Percentiles rank a stretch among this genome's conserved stretches.
Evolutionary conservation across 768 basidiomycete species (phyloP).

Genomic region (Tricholoma flavovirens): DNA sequence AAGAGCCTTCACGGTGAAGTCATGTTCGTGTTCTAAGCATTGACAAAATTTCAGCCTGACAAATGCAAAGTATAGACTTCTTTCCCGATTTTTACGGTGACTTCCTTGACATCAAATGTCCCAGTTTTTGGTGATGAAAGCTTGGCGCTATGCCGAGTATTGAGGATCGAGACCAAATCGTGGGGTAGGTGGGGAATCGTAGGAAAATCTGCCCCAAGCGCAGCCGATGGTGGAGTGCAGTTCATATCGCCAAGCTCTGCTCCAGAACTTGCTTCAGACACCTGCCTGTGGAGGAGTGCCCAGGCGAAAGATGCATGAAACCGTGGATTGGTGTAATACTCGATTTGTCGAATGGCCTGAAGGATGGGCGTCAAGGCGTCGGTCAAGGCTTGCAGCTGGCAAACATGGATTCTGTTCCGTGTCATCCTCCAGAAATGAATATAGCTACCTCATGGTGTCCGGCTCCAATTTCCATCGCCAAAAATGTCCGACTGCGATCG

Average conservation of each 20-base stretch:
- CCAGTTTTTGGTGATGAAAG: constrained; percentile 41
- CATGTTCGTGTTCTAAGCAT: background rate
- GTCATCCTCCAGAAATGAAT: background rate
- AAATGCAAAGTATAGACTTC: constrained; percentile 47
- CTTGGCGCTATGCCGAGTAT: constrained; percentile 36
- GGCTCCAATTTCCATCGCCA: constrained; percentile 77
- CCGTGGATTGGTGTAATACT: constrained; percentile 74
- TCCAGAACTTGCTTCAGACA: background rate
- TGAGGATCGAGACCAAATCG: constrained; percentile 42
- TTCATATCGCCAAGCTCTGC: background rate
- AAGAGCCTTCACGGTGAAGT: background rate
- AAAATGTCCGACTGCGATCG: constrained; percentile 74
- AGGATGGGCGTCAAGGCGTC: constrained; percentile 55
- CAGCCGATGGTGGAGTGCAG: constrained; percentile 7
- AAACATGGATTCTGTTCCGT: constrained; percentile 1
- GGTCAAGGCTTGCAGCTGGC: constrained; percentile 56
- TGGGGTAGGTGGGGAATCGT: constrained; percentile 49
- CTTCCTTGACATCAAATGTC: constrained; percentile 43
- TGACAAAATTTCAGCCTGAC: constrained; percentile 19
- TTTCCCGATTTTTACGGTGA: constrained; percentile 70
- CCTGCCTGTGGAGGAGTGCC: constrained; percentile 53
- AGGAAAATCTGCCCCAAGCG: constrained; percentile 27
- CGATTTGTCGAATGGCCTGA: constrained; percentile 58
- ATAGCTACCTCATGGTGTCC: constrained; percentile 66
- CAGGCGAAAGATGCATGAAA: constrained; percentile 91